A percentile compares a stretch with the other conserved stretches of the same genome.
Evolutionary conservation across 1,284 basidiomycete species (phyloP).

Genomic region (Hortiboletus rubellus): DNA sequence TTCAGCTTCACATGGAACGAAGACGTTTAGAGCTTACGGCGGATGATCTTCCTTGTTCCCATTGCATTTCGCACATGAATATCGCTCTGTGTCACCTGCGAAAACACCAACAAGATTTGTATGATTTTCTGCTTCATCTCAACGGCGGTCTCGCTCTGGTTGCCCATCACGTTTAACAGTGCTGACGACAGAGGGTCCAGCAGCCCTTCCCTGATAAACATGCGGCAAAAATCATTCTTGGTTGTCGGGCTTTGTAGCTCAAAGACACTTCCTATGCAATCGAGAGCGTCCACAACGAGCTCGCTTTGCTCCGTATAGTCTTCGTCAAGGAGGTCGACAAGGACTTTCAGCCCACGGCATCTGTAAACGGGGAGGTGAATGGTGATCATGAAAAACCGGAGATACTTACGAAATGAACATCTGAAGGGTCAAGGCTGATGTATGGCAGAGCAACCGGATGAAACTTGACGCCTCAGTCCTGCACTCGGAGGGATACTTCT

Average conservation of each 20-base stretch:
- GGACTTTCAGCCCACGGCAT: constrained; percentile 89
- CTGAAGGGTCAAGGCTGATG: constrained; percentile 90
- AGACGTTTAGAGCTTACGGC: constrained; percentile 58
- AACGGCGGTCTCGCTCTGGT: constrained; percentile 62
- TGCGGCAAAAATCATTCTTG: constrained; percentile 96
- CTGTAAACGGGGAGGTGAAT: constrained; percentile 41
- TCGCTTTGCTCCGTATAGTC: constrained; percentile 89
- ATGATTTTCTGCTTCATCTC: constrained; percentile 89
- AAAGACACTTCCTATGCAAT: constrained; percentile 93
- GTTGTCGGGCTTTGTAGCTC: constrained; percentile 94
- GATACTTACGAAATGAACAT: constrained; percentile 92
- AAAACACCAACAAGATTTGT: constrained; percentile 89
- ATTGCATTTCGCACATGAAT: constrained; percentile 89
- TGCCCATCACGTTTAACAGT: constrained; percentile 83
- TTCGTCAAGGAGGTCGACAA: constrained; percentile 95
- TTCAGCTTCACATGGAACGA: constrained; percentile 6
- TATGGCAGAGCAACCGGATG: constrained; percentile 88
- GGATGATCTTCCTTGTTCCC: constrained; percentile 84
- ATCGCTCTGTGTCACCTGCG: constrained; percentile 94
- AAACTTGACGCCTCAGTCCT: constrained; percentile 95
- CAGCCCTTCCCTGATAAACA: constrained; percentile 95
- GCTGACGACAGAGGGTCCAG: constrained; percentile 92
- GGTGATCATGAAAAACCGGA: not conserved
- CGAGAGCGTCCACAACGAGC: constrained; percentile 91
- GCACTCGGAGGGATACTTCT: constrained; percentile 91